phyloP scores from a whole-genome alignment of 2,329 filamentous ascomycete species.

The Colletotrichum trifolii region DNA sequence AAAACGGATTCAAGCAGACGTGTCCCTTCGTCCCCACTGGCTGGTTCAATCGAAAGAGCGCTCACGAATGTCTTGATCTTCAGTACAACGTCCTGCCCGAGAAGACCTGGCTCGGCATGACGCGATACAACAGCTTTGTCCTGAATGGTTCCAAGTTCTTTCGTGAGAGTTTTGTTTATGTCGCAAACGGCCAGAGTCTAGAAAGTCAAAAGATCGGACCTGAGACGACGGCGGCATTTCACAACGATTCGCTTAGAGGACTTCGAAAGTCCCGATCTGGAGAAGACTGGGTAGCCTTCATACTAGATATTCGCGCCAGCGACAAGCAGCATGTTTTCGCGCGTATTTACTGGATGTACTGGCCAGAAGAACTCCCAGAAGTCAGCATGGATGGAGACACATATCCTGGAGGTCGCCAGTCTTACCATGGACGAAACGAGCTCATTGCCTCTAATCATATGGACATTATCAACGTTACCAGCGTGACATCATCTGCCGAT shows the following conservation, averaged over 20 bases:
- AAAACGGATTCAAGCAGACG: conserved; percentile 60
- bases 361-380: conserved; percentile 74
- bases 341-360: conserved; percentile 81
- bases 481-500: conserved; percentile 70
- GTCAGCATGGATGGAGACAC: conserved; percentile 65
- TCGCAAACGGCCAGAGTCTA: conserved; percentile 68
- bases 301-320: conserved; percentile 80
- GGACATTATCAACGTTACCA: conserved; percentile 80
- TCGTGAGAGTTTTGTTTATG: conserved; percentile 68
- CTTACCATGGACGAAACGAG: conserved; percentile 76
- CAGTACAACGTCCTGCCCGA: conserved; percentile 65
- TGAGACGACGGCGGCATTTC: conserved; percentile 45
- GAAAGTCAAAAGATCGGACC: conserved; percentile 65
- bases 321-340: conserved; percentile 81
- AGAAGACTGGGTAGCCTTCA: conserved; percentile 78
- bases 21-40: conserved; percentile 66
- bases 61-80: conserved; percentile 64
- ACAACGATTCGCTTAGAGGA: conserved; percentile 44
- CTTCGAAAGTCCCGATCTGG: conserved; percentile 54
- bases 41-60: conserved; percentile 58
- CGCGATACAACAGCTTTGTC: conserved; percentile 70
- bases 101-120: conserved; percentile 68
- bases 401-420: conserved; percentile 64
- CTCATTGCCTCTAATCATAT: conserved; percentile 80
- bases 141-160: conserved; percentile 68